Base-by-base conservation (phyloP, 2,329 filamentous ascomycete species). In the Alternaria brassicicola region DNA sequence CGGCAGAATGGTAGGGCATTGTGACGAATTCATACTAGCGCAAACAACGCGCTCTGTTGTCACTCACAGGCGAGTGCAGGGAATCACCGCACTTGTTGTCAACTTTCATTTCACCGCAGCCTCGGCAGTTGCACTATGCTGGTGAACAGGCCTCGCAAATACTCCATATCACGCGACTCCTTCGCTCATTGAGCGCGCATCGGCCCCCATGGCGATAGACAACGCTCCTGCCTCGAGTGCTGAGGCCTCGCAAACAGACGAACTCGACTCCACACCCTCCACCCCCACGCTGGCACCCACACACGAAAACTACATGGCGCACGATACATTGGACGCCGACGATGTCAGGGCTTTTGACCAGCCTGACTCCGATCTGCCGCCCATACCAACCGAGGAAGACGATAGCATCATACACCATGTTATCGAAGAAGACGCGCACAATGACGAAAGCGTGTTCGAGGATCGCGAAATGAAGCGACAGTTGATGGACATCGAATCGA, bases 401-500 rank as follows among this genome's bases (percentile, higher is more conserved):
- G 74, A 79, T 57, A 78, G 76, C 64, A 78, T 78, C 65, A 68
- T 78, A 50, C 69, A 70, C 43, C 62, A 70, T 48, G 68, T 71
- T 53, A 64, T 70, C 42, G 66, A 62, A 19, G 70, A 65, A 60
- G 62, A 70, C 13, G 33, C 68, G 15, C 68, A 71, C n/a, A 73
- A 70, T 52, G 78, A 80, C 38, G 78, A 69, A 33, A 78, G 78
- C 57, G 76, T 70, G 13, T 62, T 87, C 33, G 81, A 86, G 65
- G 85, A 88, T 71, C 78, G 78, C 51, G 85, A 86, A 66, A 87
- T 88, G 83, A 82, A 82, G 63, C 79, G 82, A 56, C 84, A 84
- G 62, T 72, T 88, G 62, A 82, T 85, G 79, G 86, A 88, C 64
- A 81, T 88, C 54, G 86, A 88, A 70, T 88, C 86, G 3, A 88